phyloP scores from a whole-genome alignment of 257 asterid species.

The Nyctanthes arbortristis region DNA sequence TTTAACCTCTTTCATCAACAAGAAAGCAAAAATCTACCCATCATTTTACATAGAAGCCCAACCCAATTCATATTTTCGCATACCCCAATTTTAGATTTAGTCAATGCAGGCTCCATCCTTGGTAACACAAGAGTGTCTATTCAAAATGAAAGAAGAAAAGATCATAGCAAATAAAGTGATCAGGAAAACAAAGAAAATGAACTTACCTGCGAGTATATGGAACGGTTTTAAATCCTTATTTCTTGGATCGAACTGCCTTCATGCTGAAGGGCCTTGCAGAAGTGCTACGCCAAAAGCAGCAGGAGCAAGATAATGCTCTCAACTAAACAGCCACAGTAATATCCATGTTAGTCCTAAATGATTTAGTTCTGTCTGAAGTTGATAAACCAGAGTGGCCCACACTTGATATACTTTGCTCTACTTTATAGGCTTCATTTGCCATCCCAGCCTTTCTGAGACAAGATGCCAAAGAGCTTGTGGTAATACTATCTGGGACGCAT shows the following conservation, averaged over 20 bases:
- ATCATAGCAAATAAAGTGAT: neutral
- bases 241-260: slow-evolving; percentile 13
- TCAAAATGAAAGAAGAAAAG: neutral
- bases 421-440: slow-evolving; percentile 67
- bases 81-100: no score
- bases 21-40: slow-evolving; percentile 10
- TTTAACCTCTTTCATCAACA: neutral
- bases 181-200: slow-evolving; percentile 9
- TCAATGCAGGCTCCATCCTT: no score
- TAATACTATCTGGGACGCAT: slow-evolving; percentile 68
- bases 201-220: slow-evolving; percentile 28
- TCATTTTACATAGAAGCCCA: no score
- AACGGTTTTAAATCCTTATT: neutral
- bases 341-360: slow-evolving; percentile 37
- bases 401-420: slow-evolving; percentile 48
- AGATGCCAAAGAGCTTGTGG: slow-evolving; percentile 49
- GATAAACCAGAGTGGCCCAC: slow-evolving; percentile 29
- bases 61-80: no score
- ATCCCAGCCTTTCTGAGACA: slow-evolving; percentile 90
- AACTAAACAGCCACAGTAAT: slow-evolving; percentile 63
- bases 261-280: slow-evolving; percentile 16
- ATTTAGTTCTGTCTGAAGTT: slow-evolving; percentile 37
- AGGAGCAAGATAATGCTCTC: slow-evolving; percentile 12
- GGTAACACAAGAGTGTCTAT: slow-evolving; percentile 1
- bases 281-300: slow-evolving; percentile 17